These are phyloP conservation scores for Cardamine occulta DNA, from an alignment of 345 rosid genomes.

Conservation along the genomic window DNA sequence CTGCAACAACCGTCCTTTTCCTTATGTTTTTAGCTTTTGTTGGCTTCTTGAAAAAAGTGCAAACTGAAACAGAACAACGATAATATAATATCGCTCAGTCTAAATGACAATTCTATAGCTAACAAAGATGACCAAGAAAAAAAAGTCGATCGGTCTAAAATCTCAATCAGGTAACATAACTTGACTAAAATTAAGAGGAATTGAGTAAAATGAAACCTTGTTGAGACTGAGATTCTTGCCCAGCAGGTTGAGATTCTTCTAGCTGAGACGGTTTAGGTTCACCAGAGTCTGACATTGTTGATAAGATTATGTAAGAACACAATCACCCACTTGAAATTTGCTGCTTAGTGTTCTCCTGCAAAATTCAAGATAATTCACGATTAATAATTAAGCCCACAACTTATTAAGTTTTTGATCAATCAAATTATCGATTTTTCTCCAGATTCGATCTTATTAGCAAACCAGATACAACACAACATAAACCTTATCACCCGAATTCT, in stretches of 20 bases:
- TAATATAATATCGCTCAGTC: neutral
- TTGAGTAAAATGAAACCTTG: conserved; percentile 43
- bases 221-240: conserved; percentile 44
- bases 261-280: conserved; percentile 46
- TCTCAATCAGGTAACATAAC: neutral
- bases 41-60: conserved; percentile 81
- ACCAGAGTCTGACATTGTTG: conserved; percentile 53
- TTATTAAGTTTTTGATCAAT: neutral
- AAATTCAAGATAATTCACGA: neutral
- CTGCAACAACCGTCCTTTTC: conserved; percentile 58
- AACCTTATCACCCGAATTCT: neutral
- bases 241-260: conserved; percentile 48
- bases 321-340: neutral
- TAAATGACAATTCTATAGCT: neutral
- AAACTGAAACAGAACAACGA: conserved; percentile 51
- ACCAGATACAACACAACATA: neutral
- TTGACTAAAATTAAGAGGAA: neutral
- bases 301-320: neutral
- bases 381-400: neutral
- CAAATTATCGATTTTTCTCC: neutral
- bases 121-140: neutral
- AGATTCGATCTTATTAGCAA: neutral
- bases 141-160: neutral
- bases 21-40: conserved; percentile 70
- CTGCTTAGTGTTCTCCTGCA: neutral